Evolutionary conservation across 2,329 filamentous ascomycete species (phyloP).

Genomic region (Calonectria leucothoes): DNA sequence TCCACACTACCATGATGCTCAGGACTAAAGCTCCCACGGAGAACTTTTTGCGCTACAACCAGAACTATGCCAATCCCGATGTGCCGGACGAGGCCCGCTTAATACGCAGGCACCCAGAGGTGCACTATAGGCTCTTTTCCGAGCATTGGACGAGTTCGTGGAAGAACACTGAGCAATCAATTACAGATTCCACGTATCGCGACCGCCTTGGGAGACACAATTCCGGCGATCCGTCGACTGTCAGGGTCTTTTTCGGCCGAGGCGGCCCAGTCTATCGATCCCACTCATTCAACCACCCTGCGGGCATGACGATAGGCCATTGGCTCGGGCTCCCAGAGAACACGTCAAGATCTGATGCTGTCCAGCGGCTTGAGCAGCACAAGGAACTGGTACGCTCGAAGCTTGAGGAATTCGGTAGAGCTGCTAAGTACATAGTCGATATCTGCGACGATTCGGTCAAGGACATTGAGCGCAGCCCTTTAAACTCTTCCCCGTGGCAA

Average conservation of each 20-base stretch:
- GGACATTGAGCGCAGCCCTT: neutral
- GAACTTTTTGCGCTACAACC: neutral
- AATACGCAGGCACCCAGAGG: neutral
- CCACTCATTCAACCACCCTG: neutral
- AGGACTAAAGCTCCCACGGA: neutral
- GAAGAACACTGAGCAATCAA: neutral
- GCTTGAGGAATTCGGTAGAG: neutral
- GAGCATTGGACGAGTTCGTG: neutral
- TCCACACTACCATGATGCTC: neutral
- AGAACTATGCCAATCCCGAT: neutral
- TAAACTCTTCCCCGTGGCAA: neutral
- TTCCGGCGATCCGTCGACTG: neutral
- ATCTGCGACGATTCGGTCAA: neutral
- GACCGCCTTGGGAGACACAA: neutral
- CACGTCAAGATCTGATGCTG: neutral
- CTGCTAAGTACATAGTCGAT: neutral
- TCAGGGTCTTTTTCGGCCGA: neutral
- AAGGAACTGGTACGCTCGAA: neutral
- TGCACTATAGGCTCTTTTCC: neutral
- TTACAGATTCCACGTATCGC: neutral
- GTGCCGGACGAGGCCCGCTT: neutral
- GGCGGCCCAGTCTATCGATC: neutral
- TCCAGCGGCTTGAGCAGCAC: neutral
- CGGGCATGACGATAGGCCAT: neutral
- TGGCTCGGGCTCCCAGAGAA: neutral